Percentiles rank a stretch among this genome's conserved stretches.
These are phyloP conservation scores for Gelatoporia subvermispora DNA, from an alignment of 768 basidiomycete genomes.

Conservation along the genomic window DNA sequence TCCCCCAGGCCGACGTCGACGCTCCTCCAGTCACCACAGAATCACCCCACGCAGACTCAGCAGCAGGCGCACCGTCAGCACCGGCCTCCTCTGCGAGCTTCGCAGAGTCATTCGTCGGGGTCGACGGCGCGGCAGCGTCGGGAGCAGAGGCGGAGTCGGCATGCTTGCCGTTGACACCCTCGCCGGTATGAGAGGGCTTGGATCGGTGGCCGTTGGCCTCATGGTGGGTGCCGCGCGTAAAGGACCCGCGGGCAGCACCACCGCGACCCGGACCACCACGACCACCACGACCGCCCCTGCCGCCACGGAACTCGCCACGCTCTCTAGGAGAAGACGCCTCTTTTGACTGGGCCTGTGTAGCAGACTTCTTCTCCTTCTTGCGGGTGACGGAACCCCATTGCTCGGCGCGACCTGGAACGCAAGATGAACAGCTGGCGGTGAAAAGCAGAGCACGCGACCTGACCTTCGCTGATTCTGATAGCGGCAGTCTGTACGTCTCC, in stretches of 20 bases:
- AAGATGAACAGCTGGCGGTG: constrained; percentile 16
- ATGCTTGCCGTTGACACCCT: constrained; percentile 12
- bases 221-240: constrained; percentile 46
- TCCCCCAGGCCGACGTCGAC: constrained; percentile 23
- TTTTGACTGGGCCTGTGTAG: constrained; percentile 43
- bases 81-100: constrained; percentile 3
- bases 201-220: constrained; percentile 28
- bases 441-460: constrained; percentile 9
- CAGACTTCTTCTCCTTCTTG: constrained; percentile 81
- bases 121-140: constrained; percentile 25
- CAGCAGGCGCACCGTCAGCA: not conserved
- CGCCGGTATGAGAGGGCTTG: constrained; percentile 28
- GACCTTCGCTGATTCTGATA: constrained; percentile 74
- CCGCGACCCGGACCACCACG: constrained; percentile 41
- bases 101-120: constrained; percentile 4
- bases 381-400: constrained; percentile 82
- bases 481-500: constrained; percentile 71
- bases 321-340: constrained; percentile 42
- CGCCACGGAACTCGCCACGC: constrained; percentile 54
- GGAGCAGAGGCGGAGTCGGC: constrained; percentile 11
- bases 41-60: not conserved
- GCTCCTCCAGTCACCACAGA: constrained; percentile 28
- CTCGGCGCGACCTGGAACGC: constrained; percentile 55
- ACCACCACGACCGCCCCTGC: constrained; percentile 59
- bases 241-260: constrained; percentile 36